Conservation (phyloP, 768 basidiomycete genomes). For the Steccherinum ochraceum region DNA sequence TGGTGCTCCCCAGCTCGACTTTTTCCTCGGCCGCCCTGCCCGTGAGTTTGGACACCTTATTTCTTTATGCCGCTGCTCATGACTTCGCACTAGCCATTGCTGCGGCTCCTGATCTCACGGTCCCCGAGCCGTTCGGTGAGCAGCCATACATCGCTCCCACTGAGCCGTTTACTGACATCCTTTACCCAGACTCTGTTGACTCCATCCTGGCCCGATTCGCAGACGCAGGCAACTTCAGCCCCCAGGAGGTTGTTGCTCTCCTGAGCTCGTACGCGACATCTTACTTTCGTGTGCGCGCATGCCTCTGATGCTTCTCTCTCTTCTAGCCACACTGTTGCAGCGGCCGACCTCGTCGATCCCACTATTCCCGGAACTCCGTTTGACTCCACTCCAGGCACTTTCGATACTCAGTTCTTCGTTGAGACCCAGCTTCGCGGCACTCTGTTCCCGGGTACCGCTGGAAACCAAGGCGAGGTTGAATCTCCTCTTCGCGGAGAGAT, state of each 20-base stretch:
- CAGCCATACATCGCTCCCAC: no score
- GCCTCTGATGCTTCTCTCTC: background rate
- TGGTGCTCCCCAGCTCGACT: conserved; percentile 21
- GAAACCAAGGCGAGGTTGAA: conserved; percentile 19
- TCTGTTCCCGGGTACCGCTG: conserved; percentile 17
- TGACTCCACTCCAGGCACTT: conserved; percentile 13
- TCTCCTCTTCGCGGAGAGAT: conserved; percentile 24
- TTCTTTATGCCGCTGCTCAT: no score
- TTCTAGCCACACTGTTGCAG: conserved; percentile 20
- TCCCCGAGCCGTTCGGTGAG: conserved; percentile 10
- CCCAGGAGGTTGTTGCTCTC: conserved; percentile 9
- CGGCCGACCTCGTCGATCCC: conserved; percentile 18
- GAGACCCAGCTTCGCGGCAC: conserved; percentile 18
- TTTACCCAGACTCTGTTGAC: conserved; percentile 1
- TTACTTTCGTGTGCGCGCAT: background rate
- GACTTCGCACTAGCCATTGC: background rate
- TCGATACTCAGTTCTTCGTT: conserved; percentile 19
- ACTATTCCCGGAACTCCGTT: conserved; percentile 16
- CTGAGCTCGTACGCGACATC: conserved; percentile 18
- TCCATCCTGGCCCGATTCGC: conserved; percentile 9
- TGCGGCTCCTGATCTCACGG: conserved; percentile 7
- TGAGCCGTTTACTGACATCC: no score
- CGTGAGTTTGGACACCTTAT: no score
- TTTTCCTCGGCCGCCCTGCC: conserved; percentile 11
- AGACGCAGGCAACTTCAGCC: conserved; percentile 8